Conservation (phyloP, 495 filamentous ascomycete species). For the Parachaetomium inaequale region DNA sequence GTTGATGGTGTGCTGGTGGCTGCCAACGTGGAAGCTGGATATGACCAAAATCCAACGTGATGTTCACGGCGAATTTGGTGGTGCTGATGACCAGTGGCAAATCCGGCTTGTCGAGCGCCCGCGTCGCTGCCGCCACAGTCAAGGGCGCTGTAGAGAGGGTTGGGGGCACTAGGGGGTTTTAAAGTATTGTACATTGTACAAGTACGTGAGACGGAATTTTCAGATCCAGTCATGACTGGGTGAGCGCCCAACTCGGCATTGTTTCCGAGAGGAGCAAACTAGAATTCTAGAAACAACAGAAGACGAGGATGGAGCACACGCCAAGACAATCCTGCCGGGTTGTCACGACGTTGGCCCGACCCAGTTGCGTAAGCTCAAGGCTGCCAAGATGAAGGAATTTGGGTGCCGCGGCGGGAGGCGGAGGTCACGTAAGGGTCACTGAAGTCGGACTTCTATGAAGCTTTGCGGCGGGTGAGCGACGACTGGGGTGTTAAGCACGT, state of each 20-base stretch:
- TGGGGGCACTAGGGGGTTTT: background rate
- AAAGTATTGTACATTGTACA: too few species aligned
- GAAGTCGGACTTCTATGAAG: background rate
- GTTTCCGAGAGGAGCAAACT: background rate
- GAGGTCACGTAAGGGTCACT: background rate
- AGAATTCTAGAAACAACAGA: background rate
- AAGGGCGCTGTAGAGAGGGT: background rate
- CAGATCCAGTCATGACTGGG: background rate
- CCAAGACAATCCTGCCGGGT: background rate
- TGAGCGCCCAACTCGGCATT: background rate
- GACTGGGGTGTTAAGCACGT: background rate
- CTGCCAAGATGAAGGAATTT: background rate
- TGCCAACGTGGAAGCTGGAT: conserved; percentile 5
- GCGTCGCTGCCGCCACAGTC: too few species aligned
- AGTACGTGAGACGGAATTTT: background rate
- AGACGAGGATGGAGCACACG: background rate
- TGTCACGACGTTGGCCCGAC: background rate
- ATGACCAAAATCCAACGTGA: background rate
- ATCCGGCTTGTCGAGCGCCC: background rate
- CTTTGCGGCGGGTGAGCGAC: background rate
- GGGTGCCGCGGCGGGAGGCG: background rate
- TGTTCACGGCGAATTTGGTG: conserved; percentile 5
- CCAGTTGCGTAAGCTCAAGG: background rate
- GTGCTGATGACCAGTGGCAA: conserved; percentile 6
- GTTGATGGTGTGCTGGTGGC: conserved; percentile 1